Evolutionary conservation across 2,329 filamentous ascomycete species (phyloP), one percentile per base, ranked within the genome.

Genomic region (Cladosporium velox): DNA sequence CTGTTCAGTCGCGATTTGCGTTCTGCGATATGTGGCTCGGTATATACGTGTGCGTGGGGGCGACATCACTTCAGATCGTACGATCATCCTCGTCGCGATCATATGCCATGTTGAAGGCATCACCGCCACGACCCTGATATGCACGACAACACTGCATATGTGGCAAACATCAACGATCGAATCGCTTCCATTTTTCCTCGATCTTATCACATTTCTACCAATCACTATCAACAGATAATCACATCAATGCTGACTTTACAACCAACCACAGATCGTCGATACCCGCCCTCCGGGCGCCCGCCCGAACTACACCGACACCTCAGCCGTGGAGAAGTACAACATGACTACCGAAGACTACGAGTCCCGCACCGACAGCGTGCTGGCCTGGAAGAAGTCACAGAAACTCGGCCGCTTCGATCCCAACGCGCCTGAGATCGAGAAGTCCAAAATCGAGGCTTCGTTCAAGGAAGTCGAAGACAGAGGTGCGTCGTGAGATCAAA

Each of bases 341-440:
- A 90, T 99, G 85, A 91, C 93, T n/a, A 84, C 86, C 62, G 85
- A 89, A 59, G 90, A 93, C 75, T 99, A 99, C 80, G 92, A 93
- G 77, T 87, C 88, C 74, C 92, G 93, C 75, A 84, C 88, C 52
- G 92, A 97, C 79, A 94, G 91, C 3, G 95, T 99, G 15, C 86
- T 97, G 28, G 91, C 93, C 6, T 98, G 93, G 93, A 99, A 99
- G 81, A 94, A 91, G 81, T 83, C 88, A n/a, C 89, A 97, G 78
- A 93, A 96, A 77, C 87, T 98, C n/a, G 95, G 95, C 60, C 91
- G 95, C 41, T 99, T 99, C 79, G 92, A 98, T 76, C 95, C 95
- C 14, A 85, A 90, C 72, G 92, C 93, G 8, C 88, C 91, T 21
- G 87, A 84, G 67, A 86, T 90, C 26, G 89, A 93, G 76, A 84